phyloP scores from a whole-genome alignment of 2,329 filamentous ascomycete genomes.

The Cercospora sojina region DNA sequence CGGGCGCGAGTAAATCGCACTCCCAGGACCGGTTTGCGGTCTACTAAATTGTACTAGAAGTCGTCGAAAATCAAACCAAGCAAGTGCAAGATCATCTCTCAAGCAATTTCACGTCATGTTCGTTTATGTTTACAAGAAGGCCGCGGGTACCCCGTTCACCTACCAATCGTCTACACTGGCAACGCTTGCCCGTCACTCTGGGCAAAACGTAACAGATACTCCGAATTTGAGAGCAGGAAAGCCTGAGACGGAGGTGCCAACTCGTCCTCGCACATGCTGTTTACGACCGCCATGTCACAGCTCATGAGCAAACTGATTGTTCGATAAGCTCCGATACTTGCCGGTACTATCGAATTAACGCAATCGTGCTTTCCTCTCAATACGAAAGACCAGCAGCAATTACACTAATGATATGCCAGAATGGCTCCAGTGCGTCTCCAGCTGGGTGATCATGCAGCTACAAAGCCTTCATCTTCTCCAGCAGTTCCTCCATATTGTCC shows the following conservation, averaged over 20 bases:
- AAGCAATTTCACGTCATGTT: not conserved
- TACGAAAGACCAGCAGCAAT: not conserved
- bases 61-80: not conserved
- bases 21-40: not conserved
- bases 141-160: not conserved
- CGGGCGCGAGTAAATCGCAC: not conserved
- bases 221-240: not conserved
- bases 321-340: not conserved
- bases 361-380: not conserved
- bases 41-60: conserved; percentile 5
- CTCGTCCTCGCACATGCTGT: not conserved
- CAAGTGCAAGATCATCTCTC: not conserved
- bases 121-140: not conserved
- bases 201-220: not conserved
- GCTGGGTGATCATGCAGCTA: not conserved
- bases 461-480: conserved; percentile 32
- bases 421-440: too few species aligned
- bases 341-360: not conserved
- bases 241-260: not conserved
- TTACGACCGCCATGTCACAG: not conserved
- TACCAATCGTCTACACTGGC: not conserved
- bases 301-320: not conserved
- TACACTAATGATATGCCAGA: not conserved
- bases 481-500: conserved; percentile 31
- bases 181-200: not conserved